Percentiles rank a stretch among this genome's conserved stretches.
These are phyloP conservation scores for Tetrastigma voinierianum DNA, from an alignment of 164 flowering plant species.

Conservation along the genomic window DNA sequence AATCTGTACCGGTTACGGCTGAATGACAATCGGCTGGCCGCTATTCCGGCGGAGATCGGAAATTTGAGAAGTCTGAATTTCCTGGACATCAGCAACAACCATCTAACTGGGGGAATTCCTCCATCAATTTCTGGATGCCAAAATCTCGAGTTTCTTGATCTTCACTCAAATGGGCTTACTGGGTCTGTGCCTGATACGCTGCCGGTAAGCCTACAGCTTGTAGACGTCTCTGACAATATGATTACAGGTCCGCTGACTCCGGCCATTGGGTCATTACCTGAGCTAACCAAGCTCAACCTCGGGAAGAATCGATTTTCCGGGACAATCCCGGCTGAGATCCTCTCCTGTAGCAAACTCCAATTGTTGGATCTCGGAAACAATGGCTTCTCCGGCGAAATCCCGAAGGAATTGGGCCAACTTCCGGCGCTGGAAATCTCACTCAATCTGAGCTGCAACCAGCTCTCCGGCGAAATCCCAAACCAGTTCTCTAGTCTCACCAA, in stretches of 20 bases:
- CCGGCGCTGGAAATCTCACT: conserved; percentile 78
- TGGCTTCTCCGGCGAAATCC: conserved; percentile 66
- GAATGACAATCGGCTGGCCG: conserved; percentile 58
- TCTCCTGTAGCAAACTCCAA: conserved; percentile 65
- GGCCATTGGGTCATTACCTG: conserved; percentile 53
- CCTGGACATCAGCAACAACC: conserved; percentile 70
- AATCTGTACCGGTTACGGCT: conserved; percentile 59
- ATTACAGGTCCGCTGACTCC: conserved; percentile 56
- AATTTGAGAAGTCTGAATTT: conserved; percentile 63
- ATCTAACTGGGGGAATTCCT: conserved; percentile 68
- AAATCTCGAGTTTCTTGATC: conserved; percentile 73
- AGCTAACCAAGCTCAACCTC: conserved; percentile 63
- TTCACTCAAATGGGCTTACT: conserved; percentile 69
- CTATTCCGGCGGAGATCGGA: conserved; percentile 83
- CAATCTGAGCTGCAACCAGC: conserved; percentile 77
- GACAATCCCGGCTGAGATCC: conserved; percentile 66
- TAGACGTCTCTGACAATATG: conserved; percentile 79
- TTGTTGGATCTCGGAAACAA: conserved; percentile 72
- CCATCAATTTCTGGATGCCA: conserved; percentile 56
- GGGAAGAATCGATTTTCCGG: conserved; percentile 69
- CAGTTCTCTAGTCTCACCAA: conserved; percentile 63
- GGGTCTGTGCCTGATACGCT: conserved; percentile 61
- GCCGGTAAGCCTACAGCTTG: conserved; percentile 58
- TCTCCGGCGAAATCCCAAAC: conserved; percentile 67
- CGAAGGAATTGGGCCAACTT: conserved; percentile 65